These are phyloP conservation scores for Soucietia sequanensis DNA, from an alignment of 805 yeast species.

Conservation along the genomic window DNA sequence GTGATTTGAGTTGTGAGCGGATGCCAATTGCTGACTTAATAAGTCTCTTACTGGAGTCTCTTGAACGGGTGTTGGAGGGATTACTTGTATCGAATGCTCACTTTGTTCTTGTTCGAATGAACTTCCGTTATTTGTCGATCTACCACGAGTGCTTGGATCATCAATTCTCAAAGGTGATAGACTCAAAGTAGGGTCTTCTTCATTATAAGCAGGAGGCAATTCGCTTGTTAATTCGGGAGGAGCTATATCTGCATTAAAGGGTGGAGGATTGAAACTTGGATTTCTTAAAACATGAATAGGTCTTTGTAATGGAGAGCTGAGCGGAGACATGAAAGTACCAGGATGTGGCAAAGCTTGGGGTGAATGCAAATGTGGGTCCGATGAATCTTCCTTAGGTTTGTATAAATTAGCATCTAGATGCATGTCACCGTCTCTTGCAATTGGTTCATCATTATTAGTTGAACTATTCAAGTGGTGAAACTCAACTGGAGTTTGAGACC, in stretches of 20 bases:
- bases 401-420: constrained; percentile 49
- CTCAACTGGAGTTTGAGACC: constrained; percentile 1
- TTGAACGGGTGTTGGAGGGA: constrained; percentile 8
- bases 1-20: not conserved
- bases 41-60: constrained; percentile 15
- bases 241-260: constrained; percentile 41
- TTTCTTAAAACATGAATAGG: too few species aligned
- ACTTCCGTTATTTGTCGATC: constrained; percentile 2
- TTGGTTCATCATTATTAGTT: constrained; percentile 29
- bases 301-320: constrained; percentile 37
- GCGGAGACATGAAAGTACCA: constrained; percentile 40
- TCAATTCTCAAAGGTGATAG: constrained; percentile 24
- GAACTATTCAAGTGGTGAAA: constrained; percentile 29
- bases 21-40: constrained; percentile 12
- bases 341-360: constrained; percentile 64
- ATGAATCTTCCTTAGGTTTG: constrained; percentile 48
- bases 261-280: constrained; percentile 63
- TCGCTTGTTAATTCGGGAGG: constrained; percentile 13
- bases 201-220: constrained; percentile 34
- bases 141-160: constrained; percentile 7
- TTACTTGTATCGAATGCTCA: constrained; percentile 3
- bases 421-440: constrained; percentile 36
- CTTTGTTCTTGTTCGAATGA: not conserved
- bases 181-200: constrained; percentile 10
- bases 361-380: constrained; percentile 44